phyloP scores from a whole-genome alignment of 495 filamentous ascomycete species.

The Aspergillus sparsus region DNA sequence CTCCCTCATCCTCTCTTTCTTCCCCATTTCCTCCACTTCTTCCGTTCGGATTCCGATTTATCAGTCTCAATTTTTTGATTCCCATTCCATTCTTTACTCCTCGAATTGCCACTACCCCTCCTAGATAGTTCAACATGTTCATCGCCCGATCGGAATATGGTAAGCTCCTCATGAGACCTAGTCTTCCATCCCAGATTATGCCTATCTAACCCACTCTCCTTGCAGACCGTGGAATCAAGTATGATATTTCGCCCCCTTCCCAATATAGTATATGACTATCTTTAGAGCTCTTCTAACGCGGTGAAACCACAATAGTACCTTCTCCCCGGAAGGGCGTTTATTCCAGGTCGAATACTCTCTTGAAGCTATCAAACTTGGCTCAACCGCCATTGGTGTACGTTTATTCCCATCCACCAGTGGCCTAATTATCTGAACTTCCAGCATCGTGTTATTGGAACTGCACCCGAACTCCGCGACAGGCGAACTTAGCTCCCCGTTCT shows the following conservation, averaged over 20 bases:
- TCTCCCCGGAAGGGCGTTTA: conserved; percentile 98
- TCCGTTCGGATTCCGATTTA: conserved; percentile 9
- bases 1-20: conserved; percentile 21
- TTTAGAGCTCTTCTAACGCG: conserved; percentile 27
- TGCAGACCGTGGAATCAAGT: conserved; percentile 99
- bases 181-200: conserved; percentile 25
- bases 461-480: background rate
- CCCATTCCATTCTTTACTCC: conserved; percentile 1
- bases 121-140: conserved; percentile 74
- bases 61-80: conserved; percentile 7
- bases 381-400: conserved; percentile 91
- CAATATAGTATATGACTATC: background rate
- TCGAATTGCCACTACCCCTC: background rate
- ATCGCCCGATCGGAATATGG: conserved; percentile 99
- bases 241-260: conserved; percentile 37
- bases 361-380: conserved; percentile 99
- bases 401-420: conserved; percentile 12
- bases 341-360: conserved; percentile 99
- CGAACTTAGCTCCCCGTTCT: conserved; percentile 20
- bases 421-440: conserved; percentile 6
- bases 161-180: conserved; percentile 47
- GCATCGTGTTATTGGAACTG: background rate
- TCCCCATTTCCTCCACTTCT: conserved; percentile 8
- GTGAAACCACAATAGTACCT: conserved; percentile 68
- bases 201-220: conserved; percentile 37